These are phyloP conservation scores for Pleurotus cornucopiae DNA, from an alignment of 768 basidiomycete genomes.

Conservation along the genomic window DNA sequence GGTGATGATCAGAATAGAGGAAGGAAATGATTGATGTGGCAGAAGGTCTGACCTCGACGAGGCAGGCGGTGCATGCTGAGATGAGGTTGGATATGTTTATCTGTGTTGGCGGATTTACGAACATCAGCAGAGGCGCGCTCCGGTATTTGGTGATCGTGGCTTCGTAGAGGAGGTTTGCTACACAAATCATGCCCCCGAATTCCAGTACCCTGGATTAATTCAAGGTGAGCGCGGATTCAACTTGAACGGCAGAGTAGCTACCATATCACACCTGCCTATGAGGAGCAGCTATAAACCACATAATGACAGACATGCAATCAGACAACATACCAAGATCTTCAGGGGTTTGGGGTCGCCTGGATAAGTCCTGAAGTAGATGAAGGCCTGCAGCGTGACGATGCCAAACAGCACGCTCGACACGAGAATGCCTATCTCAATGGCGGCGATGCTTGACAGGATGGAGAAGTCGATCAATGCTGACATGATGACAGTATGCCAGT, in stretches of 20 bases:
- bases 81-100: neutral
- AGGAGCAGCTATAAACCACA: neutral
- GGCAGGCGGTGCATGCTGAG: neutral
- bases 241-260: neutral
- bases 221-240: neutral
- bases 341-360: slow-evolving; percentile 17
- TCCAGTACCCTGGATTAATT: slow-evolving; percentile 19
- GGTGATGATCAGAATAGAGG: too few species aligned
- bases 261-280: slow-evolving; percentile 9
- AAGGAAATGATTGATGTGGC: neutral
- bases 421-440: slow-evolving; percentile 4
- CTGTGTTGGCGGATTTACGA: neutral
- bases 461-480: neutral
- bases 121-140: slow-evolving; percentile 12
- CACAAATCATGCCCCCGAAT: slow-evolving; percentile 22
- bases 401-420: slow-evolving; percentile 4
- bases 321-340: slow-evolving; percentile 17
- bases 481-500: too few species aligned
- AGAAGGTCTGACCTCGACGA: neutral
- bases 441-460: slow-evolving; percentile 1
- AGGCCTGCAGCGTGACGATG: neutral
- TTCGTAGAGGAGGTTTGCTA: slow-evolving; percentile 23
- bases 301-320: neutral
- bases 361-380: slow-evolving; percentile 10
- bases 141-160: slow-evolving; percentile 24